Base-by-base conservation (phyloP, 2,329 filamentous ascomycete species). In the Aureobasidium subglaciale region DNA sequence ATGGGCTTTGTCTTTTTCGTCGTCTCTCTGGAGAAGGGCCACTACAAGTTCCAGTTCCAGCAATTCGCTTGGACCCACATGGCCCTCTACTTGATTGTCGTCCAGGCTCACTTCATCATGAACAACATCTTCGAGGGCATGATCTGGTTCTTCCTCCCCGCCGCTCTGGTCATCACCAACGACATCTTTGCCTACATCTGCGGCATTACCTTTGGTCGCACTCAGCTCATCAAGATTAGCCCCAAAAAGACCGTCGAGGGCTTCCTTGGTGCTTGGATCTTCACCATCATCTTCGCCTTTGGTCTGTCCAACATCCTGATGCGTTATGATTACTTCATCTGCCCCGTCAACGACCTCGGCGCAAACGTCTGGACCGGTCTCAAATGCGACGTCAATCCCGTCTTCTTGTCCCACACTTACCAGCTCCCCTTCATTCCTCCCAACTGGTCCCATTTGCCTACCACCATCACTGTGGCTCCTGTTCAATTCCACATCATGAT, bases 21-120 rank as follows among this genome's bases (percentile, higher is more conserved):
- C 65, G 87, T 84, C 45, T 95, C 92, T 8, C 82, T 99, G 55
- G 89, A 96, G 72, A 92, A 95, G 63, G 91, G 92, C 38, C 88
- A 97, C 73, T 96, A 97, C 78, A 89, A 87, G 71, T 97, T 99
- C 75, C 93, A 99, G 73, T 99, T 99, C 74, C 96, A 91, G 60
- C 93, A 99, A 73, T 99, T 97, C 67, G 93, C 91, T 54, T 99
- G 93, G 93, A 97, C 93, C 13, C 93, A 99, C 71, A 97, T 99
- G 91, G 93, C 95, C 5, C 82, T 99, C 18, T 97, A 95, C 77
- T 79, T 99, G 66, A 96, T 99, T 65, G 92, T 97, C 35, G 91
- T 96, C 5, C 91, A 99, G 73, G 91, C 93, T 13, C 93, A 99
- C 71, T 99, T 99, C 71, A 90, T 97, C 75, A 97, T 99, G 89